These are phyloP conservation scores for Colletotrichum navitas DNA, from an alignment of 2,329 filamentous ascomycete genomes.

Conservation along the genomic window DNA sequence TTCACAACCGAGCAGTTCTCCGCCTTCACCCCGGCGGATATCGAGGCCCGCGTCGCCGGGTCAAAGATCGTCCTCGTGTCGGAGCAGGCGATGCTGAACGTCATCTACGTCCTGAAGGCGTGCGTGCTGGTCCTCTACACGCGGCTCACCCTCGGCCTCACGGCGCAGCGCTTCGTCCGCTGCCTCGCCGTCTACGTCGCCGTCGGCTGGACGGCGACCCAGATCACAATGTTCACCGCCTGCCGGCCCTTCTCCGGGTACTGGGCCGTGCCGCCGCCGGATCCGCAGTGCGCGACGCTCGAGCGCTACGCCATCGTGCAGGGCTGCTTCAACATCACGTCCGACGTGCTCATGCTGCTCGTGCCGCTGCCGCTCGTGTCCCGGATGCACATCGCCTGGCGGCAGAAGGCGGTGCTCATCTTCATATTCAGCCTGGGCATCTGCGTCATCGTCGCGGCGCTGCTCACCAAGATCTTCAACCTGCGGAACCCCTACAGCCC, in stretches of 20 bases:
- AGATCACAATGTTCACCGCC: constrained; percentile 60
- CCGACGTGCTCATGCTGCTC: constrained; percentile 60
- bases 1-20: constrained; percentile 52
- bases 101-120: constrained; percentile 52
- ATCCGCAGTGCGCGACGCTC: constrained; percentile 61
- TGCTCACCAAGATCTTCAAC: constrained; percentile 62
- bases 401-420: constrained; percentile 60
- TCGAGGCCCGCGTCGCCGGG: constrained; percentile 56
- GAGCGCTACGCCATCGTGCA: constrained; percentile 61
- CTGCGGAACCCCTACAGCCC: constrained; percentile 45
- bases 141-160: constrained; percentile 55
- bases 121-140: constrained; percentile 60
- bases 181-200: constrained; percentile 55
- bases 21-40: constrained; percentile 49
- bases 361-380: constrained; percentile 62
- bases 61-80: constrained; percentile 59
- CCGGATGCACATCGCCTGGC: constrained; percentile 48
- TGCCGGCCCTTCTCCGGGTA: constrained; percentile 61
- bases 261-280: constrained; percentile 61
- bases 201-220: constrained; percentile 56
- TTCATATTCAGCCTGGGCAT: constrained; percentile 63
- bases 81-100: constrained; percentile 55
- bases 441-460: constrained; percentile 58
- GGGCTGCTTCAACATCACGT: constrained; percentile 61
- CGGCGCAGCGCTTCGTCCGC: constrained; percentile 50